Evolutionary conservation across 139 green algal genomes (phyloP), one percentile per base, ranked within the genome.

Genomic region (Volvox africanus): DNA sequence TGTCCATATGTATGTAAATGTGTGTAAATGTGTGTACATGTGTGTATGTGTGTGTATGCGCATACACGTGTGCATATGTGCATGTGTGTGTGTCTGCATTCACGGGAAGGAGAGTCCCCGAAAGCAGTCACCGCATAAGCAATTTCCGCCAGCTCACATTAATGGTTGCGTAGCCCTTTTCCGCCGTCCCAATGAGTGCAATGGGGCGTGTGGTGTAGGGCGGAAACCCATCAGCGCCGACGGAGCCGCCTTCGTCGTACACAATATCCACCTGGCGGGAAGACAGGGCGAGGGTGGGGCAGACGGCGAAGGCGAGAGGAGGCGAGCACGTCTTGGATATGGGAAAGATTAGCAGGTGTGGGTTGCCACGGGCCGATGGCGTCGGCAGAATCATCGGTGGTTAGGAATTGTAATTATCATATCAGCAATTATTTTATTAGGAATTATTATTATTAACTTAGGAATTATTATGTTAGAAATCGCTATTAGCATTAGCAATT

Each of bases 161-260:
- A 30, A 92, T 24, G 36, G 78, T 91, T 0, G 86, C 73, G 36
- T 91, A 94, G 35, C 84, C 91, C 91, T 97, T 98, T 90, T 97
- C 95, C 21, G 91, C 92, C 0, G 87, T 95, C 24, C 91, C 95
- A 24, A 98, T 80, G 18, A 97, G 78, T 2, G 95, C 96, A 19
- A 97, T 50, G 2, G 95, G 93, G 14, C 82, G 55, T 32, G 17
- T 18, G 21, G 85, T 89, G 69, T 92, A 91, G 0, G 80, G 80
- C 18, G 50, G 81, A 30, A 96, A 75, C 68, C 94, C 95, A 69
- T 96, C 93, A 0, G 0, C 0, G 3, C 88, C 88, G 20, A 90
- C 68, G 55, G 75, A 76, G 11, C 50, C 50, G 30, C 86, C 86
- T 50, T 90, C 86, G 75, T 90, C 86, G 32, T 65, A 90, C 32